Evolutionary conservation across 345 rosid genomes (phyloP).

Genomic region (Lepidium sativum): DNA sequence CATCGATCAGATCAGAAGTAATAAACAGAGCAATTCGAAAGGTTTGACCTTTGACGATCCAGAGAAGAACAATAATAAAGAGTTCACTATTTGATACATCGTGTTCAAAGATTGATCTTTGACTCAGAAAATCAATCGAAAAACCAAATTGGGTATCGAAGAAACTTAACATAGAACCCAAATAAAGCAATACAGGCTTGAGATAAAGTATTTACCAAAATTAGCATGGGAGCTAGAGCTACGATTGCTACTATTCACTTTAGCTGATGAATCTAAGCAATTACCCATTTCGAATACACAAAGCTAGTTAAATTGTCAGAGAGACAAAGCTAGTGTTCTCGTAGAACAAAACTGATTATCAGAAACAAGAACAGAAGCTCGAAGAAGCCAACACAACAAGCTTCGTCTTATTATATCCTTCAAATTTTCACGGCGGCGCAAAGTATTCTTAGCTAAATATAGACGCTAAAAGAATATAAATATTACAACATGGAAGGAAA

Average conservation of each 20-base stretch:
- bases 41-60: too few species aligned
- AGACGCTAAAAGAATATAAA: not conserved
- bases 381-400: not conserved
- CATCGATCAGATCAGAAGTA: not conserved
- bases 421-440: not conserved
- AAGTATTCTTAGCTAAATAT: not conserved
- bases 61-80: not conserved
- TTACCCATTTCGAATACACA: constrained; percentile 47
- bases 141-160: not conserved
- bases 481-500: not conserved
- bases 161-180: not conserved
- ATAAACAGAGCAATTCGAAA: too few species aligned
- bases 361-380: too few species aligned
- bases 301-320: not conserved
- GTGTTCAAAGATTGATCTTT: not conserved
- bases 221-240: constrained; percentile 42
- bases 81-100: not conserved
- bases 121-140: not conserved
- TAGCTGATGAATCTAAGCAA: constrained; percentile 58
- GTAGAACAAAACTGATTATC: constrained; percentile 2
- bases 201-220: constrained; percentile 39
- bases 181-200: not conserved
- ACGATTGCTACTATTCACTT: constrained; percentile 48
- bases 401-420: not conserved
- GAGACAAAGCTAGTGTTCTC: constrained; percentile 7